Evolutionary conservation across 768 basidiomycete genomes (phyloP).

Genomic region (Suillus variegatus): DNA sequence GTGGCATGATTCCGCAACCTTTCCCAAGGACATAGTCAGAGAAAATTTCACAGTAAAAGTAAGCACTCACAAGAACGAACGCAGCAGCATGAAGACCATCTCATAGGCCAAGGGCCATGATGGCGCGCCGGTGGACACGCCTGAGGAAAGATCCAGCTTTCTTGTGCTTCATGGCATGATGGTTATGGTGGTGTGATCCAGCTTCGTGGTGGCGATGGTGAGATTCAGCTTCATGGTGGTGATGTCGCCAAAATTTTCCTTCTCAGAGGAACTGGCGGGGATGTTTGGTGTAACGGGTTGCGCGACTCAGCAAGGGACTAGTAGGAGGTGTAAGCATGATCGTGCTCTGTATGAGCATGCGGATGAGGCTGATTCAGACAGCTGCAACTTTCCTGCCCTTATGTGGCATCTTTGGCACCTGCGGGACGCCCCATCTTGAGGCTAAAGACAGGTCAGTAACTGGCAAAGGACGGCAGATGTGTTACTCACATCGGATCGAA

Average conservation of each 20-base stretch:
- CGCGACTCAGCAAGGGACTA: constrained; percentile 39
- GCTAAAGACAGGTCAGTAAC: too few relatives aligned
- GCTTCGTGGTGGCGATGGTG: constrained; percentile 7
- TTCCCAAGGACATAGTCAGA: constrained; percentile 3
- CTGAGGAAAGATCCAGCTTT: constrained; percentile 45
- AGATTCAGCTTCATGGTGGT: too few relatives aligned
- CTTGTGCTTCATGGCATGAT: constrained; percentile 18
- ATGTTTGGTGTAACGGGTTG: constrained; percentile 13
- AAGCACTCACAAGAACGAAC: constrained; percentile 67
- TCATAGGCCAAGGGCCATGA: constrained; percentile 77
- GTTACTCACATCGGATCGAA: too few relatives aligned
- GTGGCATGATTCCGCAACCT: constrained; percentile 84
- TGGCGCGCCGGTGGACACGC: constrained; percentile 63
- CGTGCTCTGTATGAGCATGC: too few relatives aligned
- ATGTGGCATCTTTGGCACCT: too few relatives aligned
- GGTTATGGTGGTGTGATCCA: constrained; percentile 26
- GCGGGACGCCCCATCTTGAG: too few relatives aligned
- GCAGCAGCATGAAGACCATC: constrained; percentile 74
- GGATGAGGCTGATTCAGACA: too few relatives aligned
- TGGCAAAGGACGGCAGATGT: too few relatives aligned
- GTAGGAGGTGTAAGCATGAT: too few relatives aligned
- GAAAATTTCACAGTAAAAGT: background rate
- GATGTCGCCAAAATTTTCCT: background rate
- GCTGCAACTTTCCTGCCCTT: too few relatives aligned
- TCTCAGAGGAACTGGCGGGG: background rate